A percentile compares a stretch with the other conserved stretches of the same genome.
These are phyloP conservation scores for Neurospora tetrasperma DNA, from an alignment of 495 filamentous ascomycete genomes.

Conservation along the genomic window DNA sequence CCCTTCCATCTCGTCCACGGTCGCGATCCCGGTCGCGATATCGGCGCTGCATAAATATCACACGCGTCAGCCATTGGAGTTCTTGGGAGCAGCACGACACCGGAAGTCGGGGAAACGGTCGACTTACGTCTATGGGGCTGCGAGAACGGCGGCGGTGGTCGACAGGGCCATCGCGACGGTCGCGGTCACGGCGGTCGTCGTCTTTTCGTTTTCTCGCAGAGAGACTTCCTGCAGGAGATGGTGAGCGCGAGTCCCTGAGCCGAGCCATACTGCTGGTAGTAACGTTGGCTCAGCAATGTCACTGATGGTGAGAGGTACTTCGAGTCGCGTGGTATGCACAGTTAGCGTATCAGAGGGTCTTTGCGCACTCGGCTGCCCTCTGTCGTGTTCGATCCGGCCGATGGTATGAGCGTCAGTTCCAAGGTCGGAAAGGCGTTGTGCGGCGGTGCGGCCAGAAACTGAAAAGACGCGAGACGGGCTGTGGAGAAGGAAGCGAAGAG, in stretches of 20 bases:
- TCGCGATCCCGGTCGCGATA: conserved; percentile 39
- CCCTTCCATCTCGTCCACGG: conserved; percentile 44
- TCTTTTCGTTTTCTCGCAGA: conserved; percentile 67
- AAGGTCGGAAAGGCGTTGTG: background rate
- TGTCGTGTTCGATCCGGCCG: background rate
- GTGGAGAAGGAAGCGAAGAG: background rate
- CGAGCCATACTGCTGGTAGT: conserved; percentile 63
- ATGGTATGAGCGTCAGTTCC: background rate
- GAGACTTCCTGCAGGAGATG: conserved; percentile 90
- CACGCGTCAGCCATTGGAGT: conserved; percentile 18
- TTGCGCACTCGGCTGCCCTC: conserved; percentile 4
- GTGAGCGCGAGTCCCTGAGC: conserved; percentile 87
- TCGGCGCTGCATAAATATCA: conserved; percentile 39
- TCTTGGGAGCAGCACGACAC: conserved; percentile 2
- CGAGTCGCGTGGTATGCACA: conserved; percentile 12
- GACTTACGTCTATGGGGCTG: conserved; percentile 58
- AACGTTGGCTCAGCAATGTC: conserved; percentile 37
- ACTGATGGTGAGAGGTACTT: conserved; percentile 58
- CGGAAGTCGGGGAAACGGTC: background rate
- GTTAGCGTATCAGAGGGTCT: conserved; percentile 7
- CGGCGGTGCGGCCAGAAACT: background rate
- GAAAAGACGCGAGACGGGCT: background rate
- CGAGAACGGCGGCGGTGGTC: conserved; percentile 60
- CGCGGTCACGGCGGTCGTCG: conserved; percentile 65
- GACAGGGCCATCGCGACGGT: conserved; percentile 39